Percentiles rank a stretch among this genome's conserved stretches.
phyloP scores from a whole-genome alignment of 2,329 filamentous ascomycete genomes.

The Cladophialophora yegresii region DNA sequence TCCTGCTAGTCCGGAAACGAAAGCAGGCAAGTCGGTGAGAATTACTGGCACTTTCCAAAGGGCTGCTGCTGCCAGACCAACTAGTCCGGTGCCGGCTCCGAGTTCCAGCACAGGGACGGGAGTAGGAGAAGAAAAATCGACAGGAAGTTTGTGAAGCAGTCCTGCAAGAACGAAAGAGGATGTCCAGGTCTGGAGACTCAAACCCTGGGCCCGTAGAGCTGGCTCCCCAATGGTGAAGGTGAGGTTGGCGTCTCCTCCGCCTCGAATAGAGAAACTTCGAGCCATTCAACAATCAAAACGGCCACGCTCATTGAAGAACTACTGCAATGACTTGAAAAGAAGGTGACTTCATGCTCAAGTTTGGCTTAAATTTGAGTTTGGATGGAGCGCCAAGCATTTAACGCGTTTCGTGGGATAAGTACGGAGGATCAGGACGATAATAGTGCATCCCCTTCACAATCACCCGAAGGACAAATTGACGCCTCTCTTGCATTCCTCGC shows the following conservation, averaged over 20 bases:
- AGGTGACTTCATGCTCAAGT: background rate
- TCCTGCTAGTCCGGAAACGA: conserved; percentile 72
- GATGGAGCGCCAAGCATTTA: background rate
- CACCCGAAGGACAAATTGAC: background rate
- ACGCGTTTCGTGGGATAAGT: background rate
- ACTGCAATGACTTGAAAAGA: background rate
- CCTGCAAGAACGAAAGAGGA: conserved; percentile 83
- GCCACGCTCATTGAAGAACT: background rate
- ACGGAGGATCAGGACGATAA: background rate
- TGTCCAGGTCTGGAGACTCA: conserved; percentile 93
- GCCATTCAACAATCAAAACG: conserved; percentile 46
- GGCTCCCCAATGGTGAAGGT: conserved; percentile 79
- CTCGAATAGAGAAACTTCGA: conserved; percentile 61
- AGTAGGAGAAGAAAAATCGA: conserved; percentile 17
- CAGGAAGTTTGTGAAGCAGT: conserved; percentile 55
- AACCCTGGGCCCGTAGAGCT: conserved; percentile 78
- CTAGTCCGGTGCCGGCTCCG: conserved; percentile 83
- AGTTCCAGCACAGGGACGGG: conserved; percentile 65
- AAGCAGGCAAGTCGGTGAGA: conserved; percentile 80
- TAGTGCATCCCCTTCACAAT: background rate
- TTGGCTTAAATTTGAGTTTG: background rate
- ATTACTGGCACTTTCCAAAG: conserved; percentile 67
- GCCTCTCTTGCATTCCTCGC: background rate
- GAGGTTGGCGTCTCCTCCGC: conserved; percentile 50
- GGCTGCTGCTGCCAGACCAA: conserved; percentile 79